Conservation (phyloP, 1,284 basidiomycete species). For the Marasmius tenuissimus region DNA sequence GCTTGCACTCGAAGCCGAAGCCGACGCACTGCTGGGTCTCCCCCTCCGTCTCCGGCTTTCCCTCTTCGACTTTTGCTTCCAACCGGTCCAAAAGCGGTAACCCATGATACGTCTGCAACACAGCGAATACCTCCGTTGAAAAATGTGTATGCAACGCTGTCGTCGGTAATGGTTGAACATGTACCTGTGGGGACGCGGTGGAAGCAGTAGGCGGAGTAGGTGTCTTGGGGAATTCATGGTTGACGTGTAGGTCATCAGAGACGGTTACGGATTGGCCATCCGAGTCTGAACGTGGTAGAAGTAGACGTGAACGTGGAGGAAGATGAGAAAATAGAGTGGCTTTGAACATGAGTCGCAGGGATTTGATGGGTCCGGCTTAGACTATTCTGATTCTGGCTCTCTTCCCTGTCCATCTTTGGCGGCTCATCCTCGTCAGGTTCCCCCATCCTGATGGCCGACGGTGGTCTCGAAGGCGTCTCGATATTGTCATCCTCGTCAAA, state of each 20-base stretch:
- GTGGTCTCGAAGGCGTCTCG: conserved; percentile 40
- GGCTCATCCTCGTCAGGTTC: conserved; percentile 72
- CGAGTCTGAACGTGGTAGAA: too few relatives aligned
- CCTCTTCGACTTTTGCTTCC: background rate
- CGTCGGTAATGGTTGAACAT: conserved; percentile 32
- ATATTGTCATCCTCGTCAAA: conserved; percentile 17
- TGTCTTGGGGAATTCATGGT: background rate
- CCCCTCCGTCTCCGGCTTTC: background rate
- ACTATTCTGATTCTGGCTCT: too few relatives aligned
- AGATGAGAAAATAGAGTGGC: too few relatives aligned
- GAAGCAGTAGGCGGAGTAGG: conserved; percentile 16
- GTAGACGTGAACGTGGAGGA: too few relatives aligned
- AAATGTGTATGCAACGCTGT: conserved; percentile 61
- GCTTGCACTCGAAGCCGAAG: background rate
- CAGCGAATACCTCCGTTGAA: conserved; percentile 74
- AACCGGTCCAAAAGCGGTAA: conserved; percentile 51
- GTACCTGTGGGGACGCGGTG: conserved; percentile 17
- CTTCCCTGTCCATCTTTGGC: conserved; percentile 20
- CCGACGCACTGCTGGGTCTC: background rate
- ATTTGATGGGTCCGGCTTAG: too few relatives aligned
- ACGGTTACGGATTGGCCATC: too few relatives aligned
- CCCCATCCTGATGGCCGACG: background rate
- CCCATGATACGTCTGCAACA: conserved; percentile 78
- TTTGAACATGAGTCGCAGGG: too few relatives aligned
- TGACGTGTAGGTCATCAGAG: too few relatives aligned